Evolutionary conservation across 345 rosid genomes (phyloP), one percentile per base, ranked within the genome.

Genomic region (Eucalyptus sideroxylon): DNA sequence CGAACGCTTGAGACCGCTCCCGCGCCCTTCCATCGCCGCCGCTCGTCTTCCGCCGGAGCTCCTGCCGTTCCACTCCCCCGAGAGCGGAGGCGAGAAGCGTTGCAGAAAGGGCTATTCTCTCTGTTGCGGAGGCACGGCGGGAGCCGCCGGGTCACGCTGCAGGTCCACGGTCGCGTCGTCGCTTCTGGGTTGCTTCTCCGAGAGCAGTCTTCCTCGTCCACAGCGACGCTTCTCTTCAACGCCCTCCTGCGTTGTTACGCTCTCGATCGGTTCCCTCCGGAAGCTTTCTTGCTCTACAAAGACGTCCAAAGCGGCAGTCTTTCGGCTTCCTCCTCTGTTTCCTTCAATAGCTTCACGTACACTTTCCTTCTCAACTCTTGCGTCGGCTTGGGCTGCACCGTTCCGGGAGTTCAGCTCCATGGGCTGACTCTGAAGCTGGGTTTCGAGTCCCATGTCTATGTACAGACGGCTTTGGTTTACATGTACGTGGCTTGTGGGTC

Each of bases 401-500:
- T 82, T 67, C 49, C 92, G 67, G 98, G 99, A 21, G 91, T 86
- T 88, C 96, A 95, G 94, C 88, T 95, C 65, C 99, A 96, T 87
- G 93, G 94, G 31, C 89, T 93, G 86, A 92, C 92, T n/a, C 16
- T 92, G 59, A 96, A 96, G 91, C 90, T 92, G 90, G 98, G 99
- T 89, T 95, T 95, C 87, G 93, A 77, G 19, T 87, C 34, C 88
- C 94, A 97, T 89, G 95, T 95, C 77, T 95, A 96, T 86, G 97
- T 97, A 30, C 95, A 94, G 87, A 96, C 99, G 88, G 94, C 95
- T 88, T 88, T 96, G 92, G 89, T 95, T 3, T 89, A 91, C 8
- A 51, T 95, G 95, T 95, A 95, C 49, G 82, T 90, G 0, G 87
- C 87, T n/a, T 69, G 87, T 19, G 94, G 96, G 90, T 53, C 67